phyloP scores from a whole-genome alignment of 2,329 filamentous ascomycete genomes.

The Microdochium nivale region DNA sequence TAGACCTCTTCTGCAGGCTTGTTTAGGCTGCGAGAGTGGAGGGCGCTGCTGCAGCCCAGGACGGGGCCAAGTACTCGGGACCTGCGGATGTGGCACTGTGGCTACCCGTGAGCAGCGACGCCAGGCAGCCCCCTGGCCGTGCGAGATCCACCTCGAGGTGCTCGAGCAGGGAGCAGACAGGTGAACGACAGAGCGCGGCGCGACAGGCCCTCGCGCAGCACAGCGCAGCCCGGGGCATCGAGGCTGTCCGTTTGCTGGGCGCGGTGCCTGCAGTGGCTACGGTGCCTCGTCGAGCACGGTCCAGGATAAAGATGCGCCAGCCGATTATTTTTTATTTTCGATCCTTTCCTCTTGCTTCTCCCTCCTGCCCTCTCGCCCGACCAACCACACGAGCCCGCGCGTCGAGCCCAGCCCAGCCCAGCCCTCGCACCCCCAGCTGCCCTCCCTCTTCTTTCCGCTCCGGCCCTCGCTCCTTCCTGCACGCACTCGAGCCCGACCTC shows the following conservation, averaged over 20 bases:
- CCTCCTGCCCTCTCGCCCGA: constrained; percentile 16
- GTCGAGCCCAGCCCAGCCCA: not conserved
- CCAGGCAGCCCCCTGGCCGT: not conserved
- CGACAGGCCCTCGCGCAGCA: not conserved
- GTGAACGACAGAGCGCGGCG: not conserved
- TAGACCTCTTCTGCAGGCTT: not conserved
- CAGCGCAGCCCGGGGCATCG: not conserved
- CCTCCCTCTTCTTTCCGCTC: constrained; percentile 4
- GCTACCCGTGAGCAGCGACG: not conserved
- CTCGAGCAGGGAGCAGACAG: not conserved
- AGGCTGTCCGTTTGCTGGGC: not conserved
- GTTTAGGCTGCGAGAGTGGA: not conserved
- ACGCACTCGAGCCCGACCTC: not conserved
- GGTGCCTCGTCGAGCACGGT: not conserved
- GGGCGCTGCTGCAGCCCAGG: not conserved
- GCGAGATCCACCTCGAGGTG: not conserved
- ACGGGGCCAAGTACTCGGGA: not conserved
- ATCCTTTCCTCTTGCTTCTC: constrained; percentile 22
- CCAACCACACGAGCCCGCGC: constrained; percentile 10
- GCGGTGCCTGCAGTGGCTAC: not conserved
- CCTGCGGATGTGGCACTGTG: not conserved
- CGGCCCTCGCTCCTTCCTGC: constrained; percentile 1
- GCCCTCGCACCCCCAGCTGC: constrained; percentile 6
- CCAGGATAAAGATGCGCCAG: constrained; percentile 18
- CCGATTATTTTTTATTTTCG: constrained; percentile 25